phyloP scores from a whole-genome alignment of 2,329 filamentous ascomycete species.

The Diaporthe sp. region DNA sequence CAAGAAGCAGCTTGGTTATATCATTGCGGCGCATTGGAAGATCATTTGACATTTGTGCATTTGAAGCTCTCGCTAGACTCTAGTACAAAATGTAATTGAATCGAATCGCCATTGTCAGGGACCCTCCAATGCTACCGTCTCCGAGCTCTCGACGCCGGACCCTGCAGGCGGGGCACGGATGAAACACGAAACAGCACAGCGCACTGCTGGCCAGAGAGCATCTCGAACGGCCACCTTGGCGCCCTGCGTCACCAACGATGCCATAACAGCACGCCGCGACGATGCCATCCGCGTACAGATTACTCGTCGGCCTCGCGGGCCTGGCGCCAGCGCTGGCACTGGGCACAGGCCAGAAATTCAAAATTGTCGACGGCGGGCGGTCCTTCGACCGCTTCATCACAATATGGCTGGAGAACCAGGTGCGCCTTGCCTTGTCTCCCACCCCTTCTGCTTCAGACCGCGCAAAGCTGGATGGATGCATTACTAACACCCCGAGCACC shows the following conservation, averaged over 20 bases:
- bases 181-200: constrained; percentile 17
- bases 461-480: neutral
- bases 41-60: neutral
- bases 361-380: constrained; percentile 51
- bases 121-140: neutral
- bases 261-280: constrained; percentile 14
- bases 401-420: constrained; percentile 61
- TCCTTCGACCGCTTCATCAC: constrained; percentile 59
- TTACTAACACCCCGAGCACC: neutral
- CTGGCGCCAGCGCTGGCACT: constrained; percentile 32
- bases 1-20: neutral
- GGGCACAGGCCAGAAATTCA: constrained; percentile 38
- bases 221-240: constrained; percentile 29
- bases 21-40: neutral
- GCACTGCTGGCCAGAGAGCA: neutral
- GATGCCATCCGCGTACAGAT: constrained; percentile 25
- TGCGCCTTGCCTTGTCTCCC: constrained; percentile 40
- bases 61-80: neutral
- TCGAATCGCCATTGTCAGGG: neutral
- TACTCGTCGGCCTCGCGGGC: constrained; percentile 22
- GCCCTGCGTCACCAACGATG: neutral
- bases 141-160: constrained; percentile 4
- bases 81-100: neutral
- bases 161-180: constrained; percentile 17
- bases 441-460: neutral